phyloP scores from a whole-genome alignment of 176 grass and related monocot genomes.

The Cenchrus fungigraminus region DNA sequence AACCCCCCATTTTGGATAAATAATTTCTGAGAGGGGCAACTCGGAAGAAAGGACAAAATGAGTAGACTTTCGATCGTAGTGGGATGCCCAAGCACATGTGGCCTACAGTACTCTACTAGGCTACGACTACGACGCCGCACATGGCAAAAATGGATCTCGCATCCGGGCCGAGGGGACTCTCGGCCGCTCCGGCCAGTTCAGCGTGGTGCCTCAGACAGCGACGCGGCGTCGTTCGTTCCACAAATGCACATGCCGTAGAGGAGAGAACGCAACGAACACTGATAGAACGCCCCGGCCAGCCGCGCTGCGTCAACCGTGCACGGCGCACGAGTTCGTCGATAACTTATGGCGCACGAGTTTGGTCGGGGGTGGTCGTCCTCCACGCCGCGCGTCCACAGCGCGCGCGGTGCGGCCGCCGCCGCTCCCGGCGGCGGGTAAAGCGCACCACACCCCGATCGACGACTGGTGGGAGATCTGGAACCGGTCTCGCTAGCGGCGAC shows the following conservation, averaged over 20 bases:
- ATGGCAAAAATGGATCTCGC: not conserved
- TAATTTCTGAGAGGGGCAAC: not conserved
- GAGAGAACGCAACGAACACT: not conserved
- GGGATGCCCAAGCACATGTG: conserved; percentile 29
- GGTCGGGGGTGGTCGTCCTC: not conserved
- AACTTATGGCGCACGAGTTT: not conserved
- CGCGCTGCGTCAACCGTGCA: conserved; percentile 26
- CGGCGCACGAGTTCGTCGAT: conserved; percentile 22
- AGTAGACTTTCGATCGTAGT: not conserved
- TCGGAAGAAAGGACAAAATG: not conserved
- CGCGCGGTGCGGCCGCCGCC: not conserved
- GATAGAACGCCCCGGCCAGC: no score
- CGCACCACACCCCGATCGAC: not conserved
- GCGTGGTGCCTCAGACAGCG: conserved; percentile 26
- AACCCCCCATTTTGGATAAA: not conserved
- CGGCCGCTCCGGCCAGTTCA: not conserved
- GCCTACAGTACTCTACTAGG: not conserved
- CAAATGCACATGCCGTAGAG: not conserved
- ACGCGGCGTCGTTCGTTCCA: conserved; percentile 6
- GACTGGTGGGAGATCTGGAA: not conserved
- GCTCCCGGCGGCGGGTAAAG: not conserved
- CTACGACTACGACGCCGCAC: not conserved
- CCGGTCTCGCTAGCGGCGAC: not conserved
- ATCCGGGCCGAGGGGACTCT: not conserved
- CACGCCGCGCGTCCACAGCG: not conserved